Evolutionary conservation across 345 rosid genomes (phyloP).

Genomic region (Sisymbrium irio): DNA sequence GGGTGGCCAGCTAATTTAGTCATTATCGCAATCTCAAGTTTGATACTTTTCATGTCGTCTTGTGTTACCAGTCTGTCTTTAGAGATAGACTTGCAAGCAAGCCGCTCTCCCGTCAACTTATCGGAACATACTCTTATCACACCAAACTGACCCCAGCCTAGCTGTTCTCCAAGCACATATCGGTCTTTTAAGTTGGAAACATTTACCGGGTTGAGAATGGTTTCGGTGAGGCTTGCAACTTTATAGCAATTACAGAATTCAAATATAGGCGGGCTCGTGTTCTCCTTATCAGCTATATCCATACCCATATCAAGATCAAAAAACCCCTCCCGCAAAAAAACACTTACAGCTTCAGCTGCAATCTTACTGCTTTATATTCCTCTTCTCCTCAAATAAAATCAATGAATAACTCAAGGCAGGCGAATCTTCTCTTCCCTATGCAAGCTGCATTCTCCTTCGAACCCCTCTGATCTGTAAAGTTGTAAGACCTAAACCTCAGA

Average conservation of each 20-base stretch:
- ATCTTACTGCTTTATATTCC: not conserved
- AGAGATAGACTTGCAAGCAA: slow-evolving; percentile 66
- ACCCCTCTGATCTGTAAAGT: slow-evolving; percentile 27
- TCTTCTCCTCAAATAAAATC: not conserved
- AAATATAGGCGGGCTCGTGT: slow-evolving; percentile 29
- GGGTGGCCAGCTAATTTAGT: slow-evolving; percentile 56
- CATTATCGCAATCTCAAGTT: slow-evolving; percentile 70
- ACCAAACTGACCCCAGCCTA: slow-evolving; percentile 87
- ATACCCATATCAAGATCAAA: slow-evolving; percentile 38
- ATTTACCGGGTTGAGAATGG: slow-evolving; percentile 52
- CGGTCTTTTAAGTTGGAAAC: slow-evolving; percentile 61
- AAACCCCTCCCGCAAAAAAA: slow-evolving; percentile 1
- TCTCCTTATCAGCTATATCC: slow-evolving; percentile 43
- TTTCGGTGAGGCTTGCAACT: slow-evolving; percentile 42
- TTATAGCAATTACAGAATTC: slow-evolving; percentile 46
- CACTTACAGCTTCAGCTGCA: slow-evolving; percentile 12
- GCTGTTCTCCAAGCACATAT: slow-evolving; percentile 60
- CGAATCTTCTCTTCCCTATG: not conserved
- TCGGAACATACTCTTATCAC: slow-evolving; percentile 70
- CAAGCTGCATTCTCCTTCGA: slow-evolving; percentile 19
- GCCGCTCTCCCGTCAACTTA: slow-evolving; percentile 50
- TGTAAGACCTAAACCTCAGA: slow-evolving; percentile 22
- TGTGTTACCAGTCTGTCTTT: slow-evolving; percentile 52
- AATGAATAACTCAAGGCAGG: not conserved
- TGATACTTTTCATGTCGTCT: slow-evolving; percentile 49